These are phyloP conservation scores for Dactylonectria estremocensis DNA, from an alignment of 2,329 filamentous ascomycete species.

Conservation along the genomic window DNA sequence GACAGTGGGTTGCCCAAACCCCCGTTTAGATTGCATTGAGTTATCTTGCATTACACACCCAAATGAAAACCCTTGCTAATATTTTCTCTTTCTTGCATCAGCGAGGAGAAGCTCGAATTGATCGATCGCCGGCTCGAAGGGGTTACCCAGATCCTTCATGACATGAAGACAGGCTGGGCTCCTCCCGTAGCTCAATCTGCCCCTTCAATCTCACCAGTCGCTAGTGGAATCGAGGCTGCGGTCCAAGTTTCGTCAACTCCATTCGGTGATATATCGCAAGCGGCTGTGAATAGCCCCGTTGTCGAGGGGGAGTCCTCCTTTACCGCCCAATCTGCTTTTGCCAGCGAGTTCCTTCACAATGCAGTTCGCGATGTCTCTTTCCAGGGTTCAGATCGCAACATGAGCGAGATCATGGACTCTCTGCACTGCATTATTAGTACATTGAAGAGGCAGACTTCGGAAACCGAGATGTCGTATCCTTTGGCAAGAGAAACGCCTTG, in stretches of 20 bases:
- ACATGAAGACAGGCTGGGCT: conserved; percentile 48
- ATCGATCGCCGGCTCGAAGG: conserved; percentile 54
- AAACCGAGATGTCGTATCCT: conserved; percentile 41
- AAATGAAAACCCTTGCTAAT: no score
- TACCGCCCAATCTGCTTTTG: conserved; percentile 62
- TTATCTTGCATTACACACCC: no score
- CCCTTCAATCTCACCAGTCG: no score
- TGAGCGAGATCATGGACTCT: conserved; percentile 53
- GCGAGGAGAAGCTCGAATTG: conserved; percentile 56
- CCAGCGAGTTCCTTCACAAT: conserved; percentile 60
- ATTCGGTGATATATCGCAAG: conserved; percentile 28
- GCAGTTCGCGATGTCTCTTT: conserved; percentile 49
- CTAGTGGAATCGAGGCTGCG: neutral
- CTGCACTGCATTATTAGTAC: conserved; percentile 48
- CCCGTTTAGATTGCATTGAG: no score
- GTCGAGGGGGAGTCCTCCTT: conserved; percentile 62
- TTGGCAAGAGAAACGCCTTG: conserved; percentile 35
- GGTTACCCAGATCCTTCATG: conserved; percentile 51
- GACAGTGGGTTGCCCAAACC: no score
- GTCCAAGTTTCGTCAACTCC: conserved; percentile 20
- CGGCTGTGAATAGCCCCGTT: conserved; percentile 46
- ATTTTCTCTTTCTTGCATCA: conserved; percentile 24
- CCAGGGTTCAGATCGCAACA: conserved; percentile 47
- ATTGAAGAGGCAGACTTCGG: conserved; percentile 41
- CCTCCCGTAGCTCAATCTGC: conserved; percentile 17